phyloP scores from a whole-genome alignment of 306 rosid genomes.

The Psophocarpus tetragonolobus region DNA sequence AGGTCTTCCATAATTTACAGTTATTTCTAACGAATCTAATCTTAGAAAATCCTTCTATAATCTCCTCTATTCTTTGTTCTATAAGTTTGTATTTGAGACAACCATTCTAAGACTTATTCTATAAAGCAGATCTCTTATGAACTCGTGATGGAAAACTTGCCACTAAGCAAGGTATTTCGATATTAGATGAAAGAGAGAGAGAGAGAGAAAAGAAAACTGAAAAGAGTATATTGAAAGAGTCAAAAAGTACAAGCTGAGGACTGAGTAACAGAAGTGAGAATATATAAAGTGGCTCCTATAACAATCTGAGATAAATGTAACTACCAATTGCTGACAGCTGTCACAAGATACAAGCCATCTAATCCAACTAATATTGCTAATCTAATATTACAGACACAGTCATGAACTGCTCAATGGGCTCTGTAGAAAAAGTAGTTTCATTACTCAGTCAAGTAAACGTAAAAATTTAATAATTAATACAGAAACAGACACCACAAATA shows the following conservation, averaged over 20 bases:
- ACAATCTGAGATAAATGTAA: too few relatives aligned
- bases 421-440: too few relatives aligned
- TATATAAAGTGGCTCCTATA: too few relatives aligned
- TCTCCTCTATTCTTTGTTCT: background rate
- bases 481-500: slow-evolving; percentile 11
- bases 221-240: too few relatives aligned
- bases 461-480: background rate
- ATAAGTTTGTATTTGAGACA: background rate
- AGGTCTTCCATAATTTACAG: background rate
- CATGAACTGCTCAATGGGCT: background rate
- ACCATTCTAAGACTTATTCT: background rate
- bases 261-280: too few relatives aligned
- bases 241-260: too few relatives aligned
- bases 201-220: too few relatives aligned
- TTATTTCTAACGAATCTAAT: background rate
- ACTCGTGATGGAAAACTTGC: background rate
- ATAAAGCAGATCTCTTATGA: background rate
- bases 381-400: too few relatives aligned
- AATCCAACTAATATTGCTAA: too few relatives aligned
- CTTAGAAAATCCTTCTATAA: background rate
- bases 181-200: too few relatives aligned
- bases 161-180: background rate
- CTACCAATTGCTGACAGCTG: too few relatives aligned
- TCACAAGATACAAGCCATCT: too few relatives aligned
- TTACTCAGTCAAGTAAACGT: background rate